A percentile compares a stretch with the other conserved stretches of the same genome.
Evolutionary conservation across 2,329 filamentous ascomycete genomes (phyloP).

Genomic region (Aureobasidium sp.): DNA sequence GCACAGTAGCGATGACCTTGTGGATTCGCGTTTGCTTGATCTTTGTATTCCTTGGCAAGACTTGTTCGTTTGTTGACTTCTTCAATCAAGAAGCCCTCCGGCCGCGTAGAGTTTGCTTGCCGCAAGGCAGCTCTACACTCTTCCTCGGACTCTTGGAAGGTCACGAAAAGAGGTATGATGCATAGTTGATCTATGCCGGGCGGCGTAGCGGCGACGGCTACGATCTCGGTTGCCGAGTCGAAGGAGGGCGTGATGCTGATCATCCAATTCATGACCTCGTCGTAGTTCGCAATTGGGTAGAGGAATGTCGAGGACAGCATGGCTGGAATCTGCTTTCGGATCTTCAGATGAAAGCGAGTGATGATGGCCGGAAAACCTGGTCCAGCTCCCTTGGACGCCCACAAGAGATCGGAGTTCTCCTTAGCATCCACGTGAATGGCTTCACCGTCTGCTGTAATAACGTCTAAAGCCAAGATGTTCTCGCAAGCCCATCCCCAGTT

Average conservation of each 20-base stretch:
- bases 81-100: slow-evolving; percentile 29
- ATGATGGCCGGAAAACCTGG: slow-evolving; percentile 45
- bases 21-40: slow-evolving; percentile 41
- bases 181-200: slow-evolving; percentile 23
- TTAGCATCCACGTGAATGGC: slow-evolving; percentile 28
- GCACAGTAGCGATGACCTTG: slow-evolving; percentile 40
- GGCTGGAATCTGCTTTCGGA: slow-evolving; percentile 19
- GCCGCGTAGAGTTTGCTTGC: slow-evolving; percentile 30
- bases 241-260: slow-evolving; percentile 26
- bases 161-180: slow-evolving; percentile 31
- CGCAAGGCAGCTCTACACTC: slow-evolving; percentile 30
- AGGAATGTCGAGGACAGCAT: slow-evolving; percentile 36
- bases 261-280: slow-evolving; percentile 41
- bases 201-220: slow-evolving; percentile 28
- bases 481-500: slow-evolving; percentile 51
- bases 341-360: slow-evolving; percentile 42
- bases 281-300: slow-evolving; percentile 39
- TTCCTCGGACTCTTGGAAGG: slow-evolving; percentile 32
- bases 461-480: slow-evolving; percentile 36
- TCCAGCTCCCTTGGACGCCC: slow-evolving; percentile 42
- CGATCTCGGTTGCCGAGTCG: slow-evolving; percentile 34
- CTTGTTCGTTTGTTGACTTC: slow-evolving; percentile 34
- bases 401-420: slow-evolving; percentile 40
- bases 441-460: slow-evolving; percentile 39
- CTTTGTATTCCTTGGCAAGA: slow-evolving; percentile 33